Conservation (phyloP, 148 eudicot genomes). For the Polygonum maritimum region DNA sequence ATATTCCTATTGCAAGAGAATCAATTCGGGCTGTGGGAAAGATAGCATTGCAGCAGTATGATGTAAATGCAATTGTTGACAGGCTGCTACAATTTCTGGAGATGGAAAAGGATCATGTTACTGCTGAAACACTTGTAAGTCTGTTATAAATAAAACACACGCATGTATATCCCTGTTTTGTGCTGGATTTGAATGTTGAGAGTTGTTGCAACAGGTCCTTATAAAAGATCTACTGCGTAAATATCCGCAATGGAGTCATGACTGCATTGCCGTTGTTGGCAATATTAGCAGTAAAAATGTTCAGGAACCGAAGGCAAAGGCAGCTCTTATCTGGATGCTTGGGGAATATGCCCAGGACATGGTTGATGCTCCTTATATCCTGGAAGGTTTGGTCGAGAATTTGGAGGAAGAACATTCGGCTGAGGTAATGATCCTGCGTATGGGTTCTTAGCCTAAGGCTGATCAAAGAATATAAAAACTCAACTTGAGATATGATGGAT, state of each 20-base stretch:
- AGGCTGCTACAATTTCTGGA: slow-evolving; percentile 97
- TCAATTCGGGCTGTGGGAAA: slow-evolving; percentile 98
- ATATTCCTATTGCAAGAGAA: slow-evolving; percentile 91
- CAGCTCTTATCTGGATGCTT: slow-evolving; percentile 99
- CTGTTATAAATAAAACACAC: background rate
- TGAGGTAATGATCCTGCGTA: slow-evolving; percentile 55
- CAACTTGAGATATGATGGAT: background rate
- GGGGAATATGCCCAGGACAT: slow-evolving; percentile 98
- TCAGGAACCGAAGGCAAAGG: slow-evolving; percentile 98
- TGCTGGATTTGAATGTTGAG: background rate
- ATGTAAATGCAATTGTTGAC: slow-evolving; percentile 98
- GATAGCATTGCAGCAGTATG: slow-evolving; percentile 97
- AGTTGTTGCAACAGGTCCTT: slow-evolving; percentile 58
- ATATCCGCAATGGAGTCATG: slow-evolving; percentile 99
- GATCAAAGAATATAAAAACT: background rate
- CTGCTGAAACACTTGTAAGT: slow-evolving; percentile 96
- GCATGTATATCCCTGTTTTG: background rate
- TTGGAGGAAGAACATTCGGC: slow-evolving; percentile 98
- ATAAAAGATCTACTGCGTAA: slow-evolving; percentile 95
- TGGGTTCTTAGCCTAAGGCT: background rate
- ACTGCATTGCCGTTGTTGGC: slow-evolving; percentile 98
- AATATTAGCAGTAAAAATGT: slow-evolving; percentile 94
- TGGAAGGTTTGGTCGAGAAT: slow-evolving; percentile 73
- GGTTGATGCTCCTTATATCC: slow-evolving; percentile 92
- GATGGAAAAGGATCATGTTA: slow-evolving; percentile 97